Base-by-base conservation (phyloP, 164 flowering plant species). In the Piper longum region DNA sequence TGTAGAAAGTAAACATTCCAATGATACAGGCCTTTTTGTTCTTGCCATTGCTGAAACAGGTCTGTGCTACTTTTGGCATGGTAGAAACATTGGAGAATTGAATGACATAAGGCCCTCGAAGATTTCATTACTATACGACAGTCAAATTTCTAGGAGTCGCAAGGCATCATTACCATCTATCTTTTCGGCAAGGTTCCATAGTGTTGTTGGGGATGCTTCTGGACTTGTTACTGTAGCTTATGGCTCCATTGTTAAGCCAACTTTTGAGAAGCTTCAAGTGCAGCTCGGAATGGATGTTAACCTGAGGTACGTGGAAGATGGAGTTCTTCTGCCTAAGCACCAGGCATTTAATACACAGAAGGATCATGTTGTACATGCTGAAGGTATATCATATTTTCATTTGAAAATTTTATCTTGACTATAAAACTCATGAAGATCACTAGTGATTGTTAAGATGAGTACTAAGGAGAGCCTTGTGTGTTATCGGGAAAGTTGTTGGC, bases 41-140 rank as follows among this genome's bases (percentile, higher is more conserved):
- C 65, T 93, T 75, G 95, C 99, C 56, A 77, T 93, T 71, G 85
- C 97, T 13, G 96, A 90, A 72, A 54, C 69, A 52, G 99, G 97
- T 64, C 67, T 78, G 64, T 86, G 97, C 62, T 90, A 88, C 66
- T 76, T 84, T 63, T 93, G 99, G 99, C 73, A 73, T 75, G 99
- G 85, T 43, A 77, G 71, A 51, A 73, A 73, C 62, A 61, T 82
- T 64, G 82, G 84, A 64, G 90, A 84, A 62, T 67, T 93, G 67
- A 79, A 73, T 16, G 79, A 70, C 69, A 18, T 78, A 7, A 88
- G 77, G 73, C 89, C 97, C 43, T 79, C 95, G 65, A 87, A 79
- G 75, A 72, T 93, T 45, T 78, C 80, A 7, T 42, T 80, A 62
- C 76, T 80, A 44, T 41, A 44, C 56, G 86, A 77, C 63, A 81